These are phyloP conservation scores for Cubamyces sp. DNA, from an alignment of 768 basidiomycete genomes.

Conservation along the genomic window DNA sequence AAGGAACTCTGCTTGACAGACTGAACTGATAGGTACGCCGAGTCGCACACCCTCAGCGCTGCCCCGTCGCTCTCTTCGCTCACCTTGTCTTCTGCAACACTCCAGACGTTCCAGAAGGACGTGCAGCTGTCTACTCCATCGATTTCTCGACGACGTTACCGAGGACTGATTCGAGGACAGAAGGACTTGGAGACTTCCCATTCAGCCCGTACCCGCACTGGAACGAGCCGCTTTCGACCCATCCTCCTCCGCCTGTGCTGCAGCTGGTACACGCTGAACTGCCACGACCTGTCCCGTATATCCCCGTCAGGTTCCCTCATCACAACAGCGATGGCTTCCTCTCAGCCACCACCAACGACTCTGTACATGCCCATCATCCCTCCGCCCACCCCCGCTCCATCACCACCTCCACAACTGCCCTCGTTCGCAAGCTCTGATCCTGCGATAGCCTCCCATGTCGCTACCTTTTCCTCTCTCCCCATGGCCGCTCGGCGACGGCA, in stretches of 20 bases:
- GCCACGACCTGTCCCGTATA: too few species aligned
- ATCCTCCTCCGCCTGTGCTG: too few species aligned
- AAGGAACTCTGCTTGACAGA: not conserved
- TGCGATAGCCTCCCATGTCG: conserved; percentile 11
- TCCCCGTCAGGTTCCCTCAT: not conserved
- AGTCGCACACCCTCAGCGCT: not conserved
- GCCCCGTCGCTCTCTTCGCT: not conserved
- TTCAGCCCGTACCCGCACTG: not conserved
- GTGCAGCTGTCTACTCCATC: not conserved
- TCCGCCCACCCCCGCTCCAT: conserved; percentile 67
- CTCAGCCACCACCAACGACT: conserved; percentile 29
- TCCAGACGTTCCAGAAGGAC: not conserved
- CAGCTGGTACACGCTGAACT: too few species aligned
- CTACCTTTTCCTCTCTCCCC: conserved; percentile 41
- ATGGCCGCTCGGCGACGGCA: conserved; percentile 52
- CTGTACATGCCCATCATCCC: conserved; percentile 58
- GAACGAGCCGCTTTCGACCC: too few species aligned
- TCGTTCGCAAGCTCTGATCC: conserved; percentile 26
- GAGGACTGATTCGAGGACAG: too few species aligned
- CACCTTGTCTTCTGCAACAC: not conserved
- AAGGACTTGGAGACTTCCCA: not conserved
- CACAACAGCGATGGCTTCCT: conserved; percentile 13
- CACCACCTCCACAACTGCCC: conserved; percentile 45
- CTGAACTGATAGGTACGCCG: not conserved
- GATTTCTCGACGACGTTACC: too few species aligned